phyloP scores from a whole-genome alignment of 495 filamentous ascomycete genomes.

The Penicillium daleae region DNA sequence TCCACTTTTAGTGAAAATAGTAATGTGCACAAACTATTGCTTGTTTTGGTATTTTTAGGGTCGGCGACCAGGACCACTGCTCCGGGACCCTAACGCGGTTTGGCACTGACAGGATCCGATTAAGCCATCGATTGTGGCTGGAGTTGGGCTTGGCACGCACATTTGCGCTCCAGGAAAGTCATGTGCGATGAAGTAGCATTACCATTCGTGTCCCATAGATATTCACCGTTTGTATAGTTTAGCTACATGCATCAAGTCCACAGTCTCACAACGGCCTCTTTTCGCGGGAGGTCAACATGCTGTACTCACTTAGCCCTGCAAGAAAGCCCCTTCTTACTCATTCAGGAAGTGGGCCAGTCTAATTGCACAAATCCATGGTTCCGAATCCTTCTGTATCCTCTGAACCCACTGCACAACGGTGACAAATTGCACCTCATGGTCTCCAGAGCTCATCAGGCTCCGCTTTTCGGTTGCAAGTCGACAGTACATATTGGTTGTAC shows the following conservation, averaged over 20 bases:
- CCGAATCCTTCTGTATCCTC: neutral
- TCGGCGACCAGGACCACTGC: slow-evolving; percentile 7
- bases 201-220: neutral
- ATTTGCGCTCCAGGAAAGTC: neutral
- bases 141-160: neutral
- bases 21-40: neutral
- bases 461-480: neutral
- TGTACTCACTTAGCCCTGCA: neutral
- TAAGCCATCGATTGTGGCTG: slow-evolving; percentile 8
- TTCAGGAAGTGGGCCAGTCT: neutral
- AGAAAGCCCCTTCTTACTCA: neutral
- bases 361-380: slow-evolving; percentile 5
- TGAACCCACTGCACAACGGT: neutral
- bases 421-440: neutral
- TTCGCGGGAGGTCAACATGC: neutral
- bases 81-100: neutral
- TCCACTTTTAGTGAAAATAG: neutral
- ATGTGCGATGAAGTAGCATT: neutral
- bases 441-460: neutral
- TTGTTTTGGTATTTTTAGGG: neutral
- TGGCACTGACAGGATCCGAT: neutral
- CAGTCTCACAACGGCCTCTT: neutral
- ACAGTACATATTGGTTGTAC: neutral
- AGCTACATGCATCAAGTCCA: neutral
- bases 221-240: slow-evolving; percentile 10